These are phyloP conservation scores for Saitozyma podzolica DNA, from an alignment of 768 basidiomycete genomes.

Conservation along the genomic window DNA sequence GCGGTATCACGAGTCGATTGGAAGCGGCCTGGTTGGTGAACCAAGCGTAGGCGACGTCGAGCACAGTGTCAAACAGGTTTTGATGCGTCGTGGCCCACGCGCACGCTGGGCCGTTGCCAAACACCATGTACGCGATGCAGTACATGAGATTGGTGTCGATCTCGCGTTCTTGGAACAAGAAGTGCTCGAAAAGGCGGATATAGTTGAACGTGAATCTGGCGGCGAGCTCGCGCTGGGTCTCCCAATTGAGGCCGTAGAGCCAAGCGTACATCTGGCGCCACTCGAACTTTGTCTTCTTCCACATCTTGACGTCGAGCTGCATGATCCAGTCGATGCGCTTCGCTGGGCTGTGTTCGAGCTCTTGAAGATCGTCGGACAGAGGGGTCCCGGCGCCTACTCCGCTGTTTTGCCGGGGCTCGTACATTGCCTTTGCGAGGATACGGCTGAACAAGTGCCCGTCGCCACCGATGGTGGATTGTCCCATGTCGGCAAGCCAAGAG, in stretches of 20 bases:
- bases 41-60: constrained; percentile 82
- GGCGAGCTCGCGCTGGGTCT: constrained; percentile 67
- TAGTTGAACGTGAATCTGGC: constrained; percentile 84
- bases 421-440: constrained; percentile 28
- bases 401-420: constrained; percentile 16
- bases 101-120: constrained; percentile 84
- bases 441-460: constrained; percentile 40
- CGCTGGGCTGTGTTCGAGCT: constrained; percentile 16
- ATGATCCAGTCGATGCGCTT: background rate
- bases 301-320: constrained; percentile 44
- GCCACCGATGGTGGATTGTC: constrained; percentile 26
- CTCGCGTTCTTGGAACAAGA: constrained; percentile 88
- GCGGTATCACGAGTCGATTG: constrained; percentile 53
- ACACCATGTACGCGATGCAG: constrained; percentile 75
- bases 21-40: constrained; percentile 79
- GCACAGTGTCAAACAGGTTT: constrained; percentile 70
- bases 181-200: constrained; percentile 81
- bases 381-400: constrained; percentile 20
- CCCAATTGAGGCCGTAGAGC: constrained; percentile 53
- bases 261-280: constrained; percentile 44
- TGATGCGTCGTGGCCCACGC: constrained; percentile 73
- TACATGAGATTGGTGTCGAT: constrained; percentile 94
- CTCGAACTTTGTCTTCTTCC: constrained; percentile 48
- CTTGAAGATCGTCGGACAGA: constrained; percentile 26
- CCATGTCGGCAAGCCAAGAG: constrained; percentile 43